Percentiles rank a stretch among this genome's conserved stretches.
These are phyloP conservation scores for Pythium volutum DNA, from an alignment of 352 stramenopile genomes.

Conservation along the genomic window DNA sequence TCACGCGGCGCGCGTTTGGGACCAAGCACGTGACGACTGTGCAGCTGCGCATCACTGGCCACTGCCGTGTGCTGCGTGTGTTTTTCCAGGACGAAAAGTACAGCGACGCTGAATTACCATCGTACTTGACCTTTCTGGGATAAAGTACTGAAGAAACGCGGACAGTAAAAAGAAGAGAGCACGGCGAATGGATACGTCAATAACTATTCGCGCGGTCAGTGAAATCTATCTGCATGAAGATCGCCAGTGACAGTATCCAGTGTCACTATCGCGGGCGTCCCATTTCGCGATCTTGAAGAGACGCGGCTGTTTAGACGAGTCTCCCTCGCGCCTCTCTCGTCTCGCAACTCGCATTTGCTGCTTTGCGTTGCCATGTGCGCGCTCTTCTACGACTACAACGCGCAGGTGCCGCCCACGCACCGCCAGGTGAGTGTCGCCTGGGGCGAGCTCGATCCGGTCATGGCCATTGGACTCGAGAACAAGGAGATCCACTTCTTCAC, in stretches of 20 bases:
- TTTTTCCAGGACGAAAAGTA: constrained; percentile 86
- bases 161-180: no score
- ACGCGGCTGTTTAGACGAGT: background rate
- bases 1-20: constrained; percentile 68
- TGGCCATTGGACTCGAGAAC: constrained; percentile 82
- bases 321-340: background rate
- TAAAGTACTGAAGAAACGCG: constrained; percentile 6
- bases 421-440: constrained; percentile 76
- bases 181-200: background rate
- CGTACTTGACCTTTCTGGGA: constrained; percentile 65
- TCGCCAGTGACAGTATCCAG: no score
- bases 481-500: constrained; percentile 88
- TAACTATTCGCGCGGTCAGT: no score
- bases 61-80: constrained; percentile 66
- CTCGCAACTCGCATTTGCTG: background rate
- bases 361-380: constrained; percentile 31
- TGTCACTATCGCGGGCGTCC: background rate
- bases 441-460: constrained; percentile 78
- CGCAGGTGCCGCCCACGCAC: constrained; percentile 58
- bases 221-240: no score
- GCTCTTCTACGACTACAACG: constrained; percentile 84
- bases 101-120: constrained; percentile 56
- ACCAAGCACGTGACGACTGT: constrained; percentile 73
- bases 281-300: constrained; percentile 10
- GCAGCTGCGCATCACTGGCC: constrained; percentile 50